These are phyloP conservation scores for Lactarius evosmus DNA, from an alignment of 768 basidiomycete species.

Conservation along the genomic window DNA sequence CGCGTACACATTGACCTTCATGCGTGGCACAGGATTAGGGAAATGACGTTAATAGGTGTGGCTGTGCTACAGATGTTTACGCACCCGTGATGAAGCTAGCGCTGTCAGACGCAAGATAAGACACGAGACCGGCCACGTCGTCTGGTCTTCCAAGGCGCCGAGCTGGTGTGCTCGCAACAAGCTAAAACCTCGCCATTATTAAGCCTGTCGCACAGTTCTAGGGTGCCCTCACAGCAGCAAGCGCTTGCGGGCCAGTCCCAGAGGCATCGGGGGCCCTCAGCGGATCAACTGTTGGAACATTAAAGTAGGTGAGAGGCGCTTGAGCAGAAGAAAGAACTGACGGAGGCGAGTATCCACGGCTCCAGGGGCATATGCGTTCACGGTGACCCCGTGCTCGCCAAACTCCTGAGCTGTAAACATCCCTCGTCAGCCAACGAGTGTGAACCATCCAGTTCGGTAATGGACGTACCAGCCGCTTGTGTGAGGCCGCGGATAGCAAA, in stretches of 20 bases:
- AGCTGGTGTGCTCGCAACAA: background rate
- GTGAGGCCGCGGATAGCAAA: conserved; percentile 31
- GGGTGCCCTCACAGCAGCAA: background rate
- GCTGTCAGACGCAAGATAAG: conserved; percentile 25
- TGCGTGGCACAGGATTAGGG: too few species aligned
- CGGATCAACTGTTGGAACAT: background rate
- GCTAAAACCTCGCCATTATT: background rate
- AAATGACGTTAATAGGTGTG: background rate
- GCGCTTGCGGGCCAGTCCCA: background rate
- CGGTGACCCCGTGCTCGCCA: conserved; percentile 27
- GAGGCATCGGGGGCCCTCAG: background rate
- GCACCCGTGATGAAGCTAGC: conserved; percentile 29
- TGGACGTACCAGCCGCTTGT: conserved; percentile 23
- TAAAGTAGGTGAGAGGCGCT: background rate
- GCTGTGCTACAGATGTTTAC: background rate
- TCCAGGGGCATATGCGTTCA: conserved; percentile 31
- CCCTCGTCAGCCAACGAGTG: background rate
- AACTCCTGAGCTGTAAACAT: conserved; percentile 26
- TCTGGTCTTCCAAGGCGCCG: conserved; percentile 12
- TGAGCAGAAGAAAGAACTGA: conserved; percentile 3
- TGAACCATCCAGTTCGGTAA: background rate
- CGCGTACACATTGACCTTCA: conserved; percentile 19
- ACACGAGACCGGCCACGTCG: conserved; percentile 28
- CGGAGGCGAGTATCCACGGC: conserved; percentile 25
- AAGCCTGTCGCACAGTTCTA: background rate